Base-by-base conservation (phyloP, 768 basidiomycete species). In the Boletus rubroflammeus region DNA sequence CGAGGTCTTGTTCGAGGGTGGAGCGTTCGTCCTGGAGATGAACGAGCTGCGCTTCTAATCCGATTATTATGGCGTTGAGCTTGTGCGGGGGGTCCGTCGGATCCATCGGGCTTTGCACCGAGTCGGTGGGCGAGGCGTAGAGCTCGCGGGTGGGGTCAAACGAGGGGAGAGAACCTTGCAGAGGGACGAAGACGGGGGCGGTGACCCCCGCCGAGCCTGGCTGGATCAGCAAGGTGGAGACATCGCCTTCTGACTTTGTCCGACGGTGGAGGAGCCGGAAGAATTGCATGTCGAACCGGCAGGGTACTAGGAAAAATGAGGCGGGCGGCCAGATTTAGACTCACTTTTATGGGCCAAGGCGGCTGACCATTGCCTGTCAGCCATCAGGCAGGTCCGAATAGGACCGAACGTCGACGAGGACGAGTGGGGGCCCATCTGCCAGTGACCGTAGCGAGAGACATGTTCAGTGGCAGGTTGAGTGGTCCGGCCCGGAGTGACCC, bases 211-310 rank as follows among this genome's bases (percentile, higher is more conserved):
- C 5, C 21, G 21, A 49, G 19, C 21, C 34, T 35, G 47, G 44
- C 47, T 40, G 54, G 15, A 34, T 41, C 9, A 59, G 13, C 50
- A 71, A 56, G 19, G 52, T 57, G 25, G 65, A 62, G 48, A 77
- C 72, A 21, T 75, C 73, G 34, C 73, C 58, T 29, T 77, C 78
- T 19, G 80, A 81, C 63, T 73, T 77, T 50, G 78, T 71, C 54
- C 72, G 75, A 61, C 78, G 77, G 57, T 81, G 76, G 25, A 78
- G 75, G 26, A 79, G 67, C 57, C 68, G 70, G 71, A 79, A 78
- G 61, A 79, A 76, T 6, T 72, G 75, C 79, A 80, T 81, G 54
- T 47, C 51, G 46, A 47, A 26, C n/a, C n/a, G n/a, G n/a, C n/a
- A n/a, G 21, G 28, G 17, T 9, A n/a, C n/a, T n/a, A 21, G 26